A percentile compares a stretch with the other conserved stretches of the same genome.
Conservation (phyloP, 2,329 filamentous ascomycete species). For the Aspergillus aculeatus region DNA sequence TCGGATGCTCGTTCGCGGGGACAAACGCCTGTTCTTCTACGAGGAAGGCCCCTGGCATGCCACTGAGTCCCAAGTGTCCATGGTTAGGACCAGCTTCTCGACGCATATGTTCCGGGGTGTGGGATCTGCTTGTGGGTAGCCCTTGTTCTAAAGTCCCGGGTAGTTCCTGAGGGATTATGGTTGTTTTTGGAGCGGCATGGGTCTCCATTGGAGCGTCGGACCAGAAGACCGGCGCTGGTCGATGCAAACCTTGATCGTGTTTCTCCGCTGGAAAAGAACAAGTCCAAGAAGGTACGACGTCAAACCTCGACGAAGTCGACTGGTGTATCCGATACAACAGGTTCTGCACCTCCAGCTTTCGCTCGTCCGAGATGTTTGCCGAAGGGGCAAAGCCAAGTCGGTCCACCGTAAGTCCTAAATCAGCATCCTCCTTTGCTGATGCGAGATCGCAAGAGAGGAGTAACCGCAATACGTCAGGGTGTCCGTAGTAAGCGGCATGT, state of each 20-base stretch:
- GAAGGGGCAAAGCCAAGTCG: slow-evolving; percentile 27
- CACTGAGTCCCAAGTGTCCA: neutral
- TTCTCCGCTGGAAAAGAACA: neutral
- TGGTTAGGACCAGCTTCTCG: slow-evolving; percentile 7
- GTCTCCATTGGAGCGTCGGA: neutral
- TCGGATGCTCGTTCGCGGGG: neutral
- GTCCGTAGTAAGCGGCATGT: slow-evolving; percentile 40
- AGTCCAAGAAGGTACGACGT: neutral
- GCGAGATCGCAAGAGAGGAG: slow-evolving; percentile 27
- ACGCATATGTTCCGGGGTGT: slow-evolving; percentile 28
- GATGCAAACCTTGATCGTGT: neutral
- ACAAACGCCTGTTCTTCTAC: slow-evolving; percentile 1
- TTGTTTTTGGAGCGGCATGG: neutral
- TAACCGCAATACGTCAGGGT: slow-evolving; percentile 34
- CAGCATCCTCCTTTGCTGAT: slow-evolving; percentile 12
- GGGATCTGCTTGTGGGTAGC: slow-evolving; percentile 25
- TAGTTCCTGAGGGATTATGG: slow-evolving; percentile 20
- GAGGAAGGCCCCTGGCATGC: neutral
- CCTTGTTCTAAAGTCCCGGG: slow-evolving; percentile 30
- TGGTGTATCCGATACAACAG: slow-evolving; percentile 17
- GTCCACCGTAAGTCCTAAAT: slow-evolving; percentile 19
- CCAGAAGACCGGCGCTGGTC: neutral
- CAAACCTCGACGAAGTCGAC: neutral
- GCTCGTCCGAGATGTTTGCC: slow-evolving; percentile 21
- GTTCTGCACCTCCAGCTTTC: slow-evolving; percentile 20